Evolutionary conservation across 495 filamentous ascomycete genomes (phyloP).

Genomic region (Jackrogersella multiformis): DNA sequence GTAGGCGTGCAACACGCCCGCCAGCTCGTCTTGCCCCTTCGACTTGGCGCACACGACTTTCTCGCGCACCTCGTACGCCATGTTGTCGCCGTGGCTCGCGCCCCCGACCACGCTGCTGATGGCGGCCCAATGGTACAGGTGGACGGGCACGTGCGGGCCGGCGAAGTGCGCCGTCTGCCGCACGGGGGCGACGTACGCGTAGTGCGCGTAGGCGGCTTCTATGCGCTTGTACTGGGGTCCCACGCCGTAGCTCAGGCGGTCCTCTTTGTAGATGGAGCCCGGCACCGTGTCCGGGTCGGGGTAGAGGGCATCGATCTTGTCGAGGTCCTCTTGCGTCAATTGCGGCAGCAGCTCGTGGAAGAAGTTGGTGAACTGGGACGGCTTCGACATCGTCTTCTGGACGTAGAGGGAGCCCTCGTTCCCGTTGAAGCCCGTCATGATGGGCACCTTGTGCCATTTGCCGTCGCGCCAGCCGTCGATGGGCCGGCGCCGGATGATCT

Average conservation of each 20-base stretch:
- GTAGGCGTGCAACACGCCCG: background rate
- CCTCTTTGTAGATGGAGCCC: background rate
- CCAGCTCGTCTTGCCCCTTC: background rate
- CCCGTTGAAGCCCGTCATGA: conserved; percentile 1
- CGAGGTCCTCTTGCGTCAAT: background rate
- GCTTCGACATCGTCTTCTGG: background rate
- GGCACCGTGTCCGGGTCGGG: background rate
- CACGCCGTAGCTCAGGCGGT: background rate
- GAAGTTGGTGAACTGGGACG: background rate
- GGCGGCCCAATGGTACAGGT: background rate
- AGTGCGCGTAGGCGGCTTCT: background rate
- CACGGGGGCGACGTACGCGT: background rate
- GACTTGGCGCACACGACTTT: background rate
- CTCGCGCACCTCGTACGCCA: conserved; percentile 2
- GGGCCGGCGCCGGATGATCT: background rate
- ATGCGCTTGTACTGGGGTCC: background rate
- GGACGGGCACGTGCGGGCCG: background rate
- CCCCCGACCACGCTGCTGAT: background rate
- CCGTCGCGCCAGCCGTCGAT: conserved; percentile 1
- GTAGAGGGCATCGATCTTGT: background rate
- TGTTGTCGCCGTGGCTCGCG: background rate
- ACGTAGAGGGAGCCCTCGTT: conserved; percentile 5
- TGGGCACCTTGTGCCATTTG: background rate
- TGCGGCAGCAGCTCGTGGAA: background rate
- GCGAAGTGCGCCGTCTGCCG: conserved; percentile 1